A percentile compares a stretch with the other conserved stretches of the same genome.
phyloP scores from a whole-genome alignment of 169 alveolate genomes.

The Cryptosporidium sp. region DNA sequence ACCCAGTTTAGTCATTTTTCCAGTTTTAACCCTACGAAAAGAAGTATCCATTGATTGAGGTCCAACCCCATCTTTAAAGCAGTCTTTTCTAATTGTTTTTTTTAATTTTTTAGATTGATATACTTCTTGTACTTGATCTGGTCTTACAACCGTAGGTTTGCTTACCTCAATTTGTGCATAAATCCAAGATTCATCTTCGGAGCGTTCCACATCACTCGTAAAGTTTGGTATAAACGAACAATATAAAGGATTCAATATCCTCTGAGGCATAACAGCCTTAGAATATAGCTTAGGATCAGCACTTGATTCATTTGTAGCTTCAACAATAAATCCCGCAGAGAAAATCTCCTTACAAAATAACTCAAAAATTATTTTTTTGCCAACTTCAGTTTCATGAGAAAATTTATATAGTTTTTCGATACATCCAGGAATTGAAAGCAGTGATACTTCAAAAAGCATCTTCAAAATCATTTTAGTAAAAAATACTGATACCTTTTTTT shows the following conservation, averaged over 20 bases:
- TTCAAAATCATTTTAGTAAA: background rate
- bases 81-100: background rate
- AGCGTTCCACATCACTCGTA: background rate
- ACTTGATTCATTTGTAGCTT: background rate
- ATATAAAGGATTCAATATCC: background rate
- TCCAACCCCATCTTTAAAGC: background rate
- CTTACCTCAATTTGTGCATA: background rate
- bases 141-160: background rate
- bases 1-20: background rate
- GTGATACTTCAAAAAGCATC: constrained; percentile 1
- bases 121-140: background rate
- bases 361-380: background rate
- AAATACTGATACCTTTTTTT: background rate
- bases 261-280: constrained; percentile 27
- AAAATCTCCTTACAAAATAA: constrained; percentile 45
- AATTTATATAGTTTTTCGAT: background rate
- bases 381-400: background rate
- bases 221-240: constrained; percentile 15
- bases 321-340: constrained; percentile 45
- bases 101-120: constrained; percentile 1
- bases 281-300: background rate
- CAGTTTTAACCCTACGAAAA: background rate
- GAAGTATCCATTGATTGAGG: background rate
- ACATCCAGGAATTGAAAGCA: background rate
- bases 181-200: constrained; percentile 16